phyloP scores from a whole-genome alignment of 805 yeast species.

The Candida broadrunensis region DNA sequence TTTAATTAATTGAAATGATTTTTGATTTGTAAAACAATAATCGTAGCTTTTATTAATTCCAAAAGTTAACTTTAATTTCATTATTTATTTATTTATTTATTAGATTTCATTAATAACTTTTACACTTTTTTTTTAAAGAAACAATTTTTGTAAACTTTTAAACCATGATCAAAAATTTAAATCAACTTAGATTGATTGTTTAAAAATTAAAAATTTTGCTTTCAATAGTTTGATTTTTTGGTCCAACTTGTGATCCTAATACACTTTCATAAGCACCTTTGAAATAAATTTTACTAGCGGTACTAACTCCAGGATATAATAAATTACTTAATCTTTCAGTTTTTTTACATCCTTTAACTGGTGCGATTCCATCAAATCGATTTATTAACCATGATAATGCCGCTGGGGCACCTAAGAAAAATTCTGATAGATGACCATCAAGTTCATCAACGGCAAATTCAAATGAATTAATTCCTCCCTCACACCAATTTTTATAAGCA shows the following conservation, averaged over 20 bases:
- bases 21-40: too few species aligned
- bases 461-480: slow-evolving; percentile 20
- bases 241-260: neutral
- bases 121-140: too few species aligned
- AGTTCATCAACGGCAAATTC: slow-evolving; percentile 23
- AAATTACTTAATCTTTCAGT: slow-evolving; percentile 49
- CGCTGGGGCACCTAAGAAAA: slow-evolving; percentile 16
- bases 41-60: too few species aligned
- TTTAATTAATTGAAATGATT: too few species aligned
- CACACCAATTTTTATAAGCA: slow-evolving; percentile 26
- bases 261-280: neutral
- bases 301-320: slow-evolving; percentile 33
- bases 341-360: slow-evolving; percentile 47
- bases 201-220: too few species aligned
- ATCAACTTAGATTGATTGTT: too few species aligned
- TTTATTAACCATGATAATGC: slow-evolving; percentile 17
- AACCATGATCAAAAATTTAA: too few species aligned
- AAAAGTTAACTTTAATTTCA: too few species aligned
- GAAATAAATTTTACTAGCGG: neutral
- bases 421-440: slow-evolving; percentile 24
- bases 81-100: too few species aligned
- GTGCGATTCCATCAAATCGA: slow-evolving; percentile 33
- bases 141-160: too few species aligned
- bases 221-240: neutral
- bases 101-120: too few species aligned